These are phyloP conservation scores for Aspergillus calidoustus DNA, from an alignment of 2,329 filamentous ascomycete genomes.

Conservation along the genomic window DNA sequence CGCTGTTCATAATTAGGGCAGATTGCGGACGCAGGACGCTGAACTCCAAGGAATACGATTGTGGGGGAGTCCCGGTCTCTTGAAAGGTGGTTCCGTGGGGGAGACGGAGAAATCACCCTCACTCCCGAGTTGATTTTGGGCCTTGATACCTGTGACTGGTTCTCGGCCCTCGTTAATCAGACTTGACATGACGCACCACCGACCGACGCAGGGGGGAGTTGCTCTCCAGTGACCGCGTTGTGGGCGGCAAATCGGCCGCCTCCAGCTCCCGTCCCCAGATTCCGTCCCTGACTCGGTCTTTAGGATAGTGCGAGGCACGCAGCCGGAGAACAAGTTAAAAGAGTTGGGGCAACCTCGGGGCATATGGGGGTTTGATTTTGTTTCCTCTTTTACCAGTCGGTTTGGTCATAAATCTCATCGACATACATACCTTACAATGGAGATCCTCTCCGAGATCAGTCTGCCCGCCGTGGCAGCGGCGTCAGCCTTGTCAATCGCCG, in stretches of 20 bases:
- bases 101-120: background rate
- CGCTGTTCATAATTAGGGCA: background rate
- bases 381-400: background rate
- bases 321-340: background rate
- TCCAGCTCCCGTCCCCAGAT: conserved; percentile 31
- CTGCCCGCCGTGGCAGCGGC: conserved; percentile 37
- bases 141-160: background rate
- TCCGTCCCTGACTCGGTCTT: conserved; percentile 20
- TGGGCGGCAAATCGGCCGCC: conserved; percentile 30
- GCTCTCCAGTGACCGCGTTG: conserved; percentile 5
- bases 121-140: background rate
- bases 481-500: conserved; percentile 41
- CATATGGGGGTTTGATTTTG: background rate
- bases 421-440: conserved; percentile 27
- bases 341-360: background rate
- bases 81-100: background rate
- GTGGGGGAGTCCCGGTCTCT: background rate
- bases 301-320: background rate
- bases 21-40: background rate
- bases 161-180: conserved; percentile 3
- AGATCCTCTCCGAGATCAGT: conserved; percentile 33
- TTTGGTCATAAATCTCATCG: background rate
- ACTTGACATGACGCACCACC: background rate
- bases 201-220: conserved; percentile 3
- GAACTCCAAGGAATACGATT: background rate